Conservation (phyloP, 2,329 filamentous ascomycete genomes). For the Mariannaea elegans region DNA sequence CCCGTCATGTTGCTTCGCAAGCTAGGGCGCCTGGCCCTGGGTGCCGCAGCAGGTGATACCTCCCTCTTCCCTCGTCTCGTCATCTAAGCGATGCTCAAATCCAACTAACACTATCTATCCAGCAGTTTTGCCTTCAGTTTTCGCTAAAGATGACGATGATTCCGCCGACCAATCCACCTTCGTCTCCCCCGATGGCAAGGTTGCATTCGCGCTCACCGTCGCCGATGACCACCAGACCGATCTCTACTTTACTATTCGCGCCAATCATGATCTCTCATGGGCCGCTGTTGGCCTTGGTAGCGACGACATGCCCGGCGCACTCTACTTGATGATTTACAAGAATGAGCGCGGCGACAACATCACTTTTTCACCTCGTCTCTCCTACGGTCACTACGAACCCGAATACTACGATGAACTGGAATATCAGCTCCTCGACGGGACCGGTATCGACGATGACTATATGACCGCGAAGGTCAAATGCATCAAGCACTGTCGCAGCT, state of each 20-base stretch:
- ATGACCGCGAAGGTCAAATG: slow-evolving; percentile 63
- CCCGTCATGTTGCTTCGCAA: slow-evolving; percentile 42
- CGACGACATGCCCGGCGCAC: slow-evolving; percentile 58
- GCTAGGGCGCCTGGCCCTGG: slow-evolving; percentile 41
- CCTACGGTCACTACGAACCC: slow-evolving; percentile 62
- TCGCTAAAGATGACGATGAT: slow-evolving; percentile 37
- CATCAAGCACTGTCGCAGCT: slow-evolving; percentile 59
- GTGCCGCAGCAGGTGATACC: slow-evolving; percentile 40
- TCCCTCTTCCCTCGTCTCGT: not conserved
- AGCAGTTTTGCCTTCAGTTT: slow-evolving; percentile 37
- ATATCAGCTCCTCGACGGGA: slow-evolving; percentile 56
- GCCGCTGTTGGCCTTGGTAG: slow-evolving; percentile 64
- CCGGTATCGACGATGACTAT: slow-evolving; percentile 55
- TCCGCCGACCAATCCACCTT: slow-evolving; percentile 53
- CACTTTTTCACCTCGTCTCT: slow-evolving; percentile 64
- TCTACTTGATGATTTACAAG: slow-evolving; percentile 65
- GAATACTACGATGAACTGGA: slow-evolving; percentile 54
- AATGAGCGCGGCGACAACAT: slow-evolving; percentile 57
- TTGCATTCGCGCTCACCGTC: slow-evolving; percentile 61
- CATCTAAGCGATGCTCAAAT: not conserved
- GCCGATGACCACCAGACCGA: slow-evolving; percentile 56
- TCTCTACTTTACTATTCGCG: slow-evolving; percentile 64
- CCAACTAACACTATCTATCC: not conserved
- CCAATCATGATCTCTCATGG: slow-evolving; percentile 58
- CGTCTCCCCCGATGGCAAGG: slow-evolving; percentile 51